Evolutionary conservation across 306 rosid species (phyloP), one percentile per base, ranked within the genome.

Genomic region (Dryas alaskensis): DNA sequence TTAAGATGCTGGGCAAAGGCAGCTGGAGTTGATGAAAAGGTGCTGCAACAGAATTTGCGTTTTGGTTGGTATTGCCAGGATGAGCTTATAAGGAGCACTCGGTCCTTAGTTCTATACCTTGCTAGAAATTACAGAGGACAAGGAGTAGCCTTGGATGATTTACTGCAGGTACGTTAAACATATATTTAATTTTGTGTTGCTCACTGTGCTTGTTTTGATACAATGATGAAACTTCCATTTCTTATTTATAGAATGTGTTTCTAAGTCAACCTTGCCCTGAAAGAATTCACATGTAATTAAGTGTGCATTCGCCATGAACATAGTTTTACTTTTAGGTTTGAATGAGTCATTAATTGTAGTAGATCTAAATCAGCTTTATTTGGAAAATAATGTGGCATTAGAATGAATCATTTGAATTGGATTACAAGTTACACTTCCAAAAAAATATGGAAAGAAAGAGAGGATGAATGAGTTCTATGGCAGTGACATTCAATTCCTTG

Each of bases 1-100:
- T 75, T 91, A 84, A 85, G 88, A 60, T 79, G 81, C 81, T 91
- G 98, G 97, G 97, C 98, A 4, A 83, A 85, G 77, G 95, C 96
- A 59, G 85, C 86, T 40, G 85, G 97, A 51, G 67, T 91, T 67
- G 86, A 87, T 67, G 84, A 81, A 76, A 88, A 87, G 78, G 84
- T 73, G 78, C 85, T 94, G 61, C 81, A 72, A 55, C 84, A 81
- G 75, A 68, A 81, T 46, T 79, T 91, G 81, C 79, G 70, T 78
- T 86, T 83, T 69, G 96, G 98, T 74, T 84, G 85, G 86, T 79
- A 54, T 70, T 91, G 97, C 73, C 84, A 74, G 66, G 97, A 88
- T 76, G 96, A 91, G 85, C 89, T 93, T 72, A 67, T 88, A 73
- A 84, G 89, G 83, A 91, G 94, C 75, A 85, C 96, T 51, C 87